These are phyloP conservation scores for Fusarium mangiferae DNA, from an alignment of 2,329 filamentous ascomycete genomes.

Conservation along the genomic window DNA sequence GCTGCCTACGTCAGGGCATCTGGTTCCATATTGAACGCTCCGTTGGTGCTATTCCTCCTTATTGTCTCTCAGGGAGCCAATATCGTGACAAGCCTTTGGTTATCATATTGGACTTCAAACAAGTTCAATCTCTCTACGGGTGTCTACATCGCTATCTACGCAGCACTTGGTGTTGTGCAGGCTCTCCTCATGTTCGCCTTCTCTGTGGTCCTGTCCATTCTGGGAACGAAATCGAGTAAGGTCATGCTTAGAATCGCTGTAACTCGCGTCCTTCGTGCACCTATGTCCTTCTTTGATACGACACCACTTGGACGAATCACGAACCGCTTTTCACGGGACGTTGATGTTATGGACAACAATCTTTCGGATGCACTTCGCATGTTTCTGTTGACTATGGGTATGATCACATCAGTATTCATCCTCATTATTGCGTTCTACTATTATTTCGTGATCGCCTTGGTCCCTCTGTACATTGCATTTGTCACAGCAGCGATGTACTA, in stretches of 20 bases:
- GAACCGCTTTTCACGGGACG: conserved; percentile 94
- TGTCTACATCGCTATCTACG: conserved; percentile 77
- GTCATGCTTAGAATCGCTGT: conserved; percentile 85
- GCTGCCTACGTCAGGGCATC: conserved; percentile 80
- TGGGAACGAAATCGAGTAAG: conserved; percentile 84
- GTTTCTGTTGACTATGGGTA: conserved; percentile 86
- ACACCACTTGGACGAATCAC: conserved; percentile 95
- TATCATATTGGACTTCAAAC: conserved; percentile 91
- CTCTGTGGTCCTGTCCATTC: conserved; percentile 79
- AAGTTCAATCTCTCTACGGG: conserved; percentile 75
- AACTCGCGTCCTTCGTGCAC: conserved; percentile 75
- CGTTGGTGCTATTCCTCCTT: conserved; percentile 71
- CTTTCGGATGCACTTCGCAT: conserved; percentile 90
- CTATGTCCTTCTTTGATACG: conserved; percentile 96
- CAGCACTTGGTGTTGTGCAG: conserved; percentile 76
- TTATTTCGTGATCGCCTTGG: conserved; percentile 77
- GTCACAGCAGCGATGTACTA: conserved; percentile 88
- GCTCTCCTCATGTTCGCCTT: conserved; percentile 83
- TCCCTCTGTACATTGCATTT: conserved; percentile 78
- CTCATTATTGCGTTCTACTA: conserved; percentile 96
- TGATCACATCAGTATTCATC: conserved; percentile 84
- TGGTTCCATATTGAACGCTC: conserved; percentile 75
- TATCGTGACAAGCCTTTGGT: conserved; percentile 89
- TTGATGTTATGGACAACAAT: conserved; percentile 96
- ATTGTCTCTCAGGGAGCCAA: conserved; percentile 83